Percentiles rank a stretch among this genome's conserved stretches.
phyloP scores from a whole-genome alignment of 257 asterid genomes.

The Nicotiana tomentosiformis region DNA sequence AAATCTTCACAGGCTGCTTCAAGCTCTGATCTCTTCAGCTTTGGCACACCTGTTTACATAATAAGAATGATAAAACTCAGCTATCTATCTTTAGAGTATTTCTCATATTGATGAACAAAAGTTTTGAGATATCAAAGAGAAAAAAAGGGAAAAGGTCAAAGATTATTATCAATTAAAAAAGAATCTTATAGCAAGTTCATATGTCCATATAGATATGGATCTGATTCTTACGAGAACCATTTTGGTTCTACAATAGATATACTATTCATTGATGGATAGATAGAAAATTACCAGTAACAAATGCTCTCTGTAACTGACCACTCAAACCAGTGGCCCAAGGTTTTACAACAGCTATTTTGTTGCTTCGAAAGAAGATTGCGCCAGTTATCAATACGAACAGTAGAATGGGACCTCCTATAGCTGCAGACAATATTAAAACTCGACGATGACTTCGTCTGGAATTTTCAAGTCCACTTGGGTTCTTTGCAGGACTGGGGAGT shows the following conservation, averaged over 20 bases:
- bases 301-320: conserved; percentile 88
- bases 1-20: conserved; percentile 89
- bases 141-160: not conserved
- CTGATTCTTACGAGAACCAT: not conserved
- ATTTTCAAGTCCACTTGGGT: conserved; percentile 9
- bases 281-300: conserved; percentile 54
- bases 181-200: not conserved
- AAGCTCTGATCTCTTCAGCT: conserved; percentile 72
- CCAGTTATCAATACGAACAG: conserved; percentile 30
- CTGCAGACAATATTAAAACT: conserved; percentile 29
- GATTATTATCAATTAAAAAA: not conserved
- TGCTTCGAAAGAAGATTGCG: conserved; percentile 29
- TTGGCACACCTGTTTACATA: conserved; percentile 59
- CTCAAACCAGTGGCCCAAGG: conserved; percentile 97
- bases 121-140: not conserved
- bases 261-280: not conserved
- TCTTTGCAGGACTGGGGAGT: conserved; percentile 15
- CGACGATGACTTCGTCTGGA: conserved; percentile 9
- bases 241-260: not conserved
- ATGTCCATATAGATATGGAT: not conserved
- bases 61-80: not conserved
- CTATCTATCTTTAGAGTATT: not conserved
- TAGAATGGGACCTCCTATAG: conserved; percentile 52
- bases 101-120: not conserved
- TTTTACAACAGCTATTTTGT: conserved; percentile 66